phyloP scores from a whole-genome alignment of 73 alveolate species.

The Stentor coeruleus region DNA sequence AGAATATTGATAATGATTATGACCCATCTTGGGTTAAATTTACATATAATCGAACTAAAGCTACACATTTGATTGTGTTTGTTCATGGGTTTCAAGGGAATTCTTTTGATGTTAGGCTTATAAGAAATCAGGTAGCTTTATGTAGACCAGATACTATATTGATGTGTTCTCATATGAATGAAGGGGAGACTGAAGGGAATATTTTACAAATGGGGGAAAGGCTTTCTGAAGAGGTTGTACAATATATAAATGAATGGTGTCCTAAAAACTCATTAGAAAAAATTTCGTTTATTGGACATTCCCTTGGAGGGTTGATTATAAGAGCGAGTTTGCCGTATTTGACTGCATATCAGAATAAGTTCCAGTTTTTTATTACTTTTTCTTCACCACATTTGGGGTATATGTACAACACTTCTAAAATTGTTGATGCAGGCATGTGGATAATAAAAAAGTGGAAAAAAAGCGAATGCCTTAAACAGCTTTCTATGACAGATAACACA shows the following conservation, averaged over 20 bases:
- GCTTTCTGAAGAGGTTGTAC: conserved; percentile 84
- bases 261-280: conserved; percentile 79
- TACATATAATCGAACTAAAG: conserved; percentile 60
- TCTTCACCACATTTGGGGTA: conserved; percentile 98
- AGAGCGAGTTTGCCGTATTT: conserved; percentile 65
- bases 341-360: conserved; percentile 77
- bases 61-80: conserved; percentile 78
- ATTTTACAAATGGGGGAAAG: conserved; percentile 91
- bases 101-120: conserved; percentile 86
- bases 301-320: conserved; percentile 96
- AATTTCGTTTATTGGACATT: conserved; percentile 97
- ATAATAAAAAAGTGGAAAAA: conserved; percentile 93
- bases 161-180: conserved; percentile 80
- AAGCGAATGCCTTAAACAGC: conserved; percentile 78
- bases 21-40: conserved; percentile 79
- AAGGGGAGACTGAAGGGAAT: conserved; percentile 95
- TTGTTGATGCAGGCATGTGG: conserved; percentile 94
- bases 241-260: conserved; percentile 69
- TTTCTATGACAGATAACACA: conserved; percentile 86
- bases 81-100: conserved; percentile 98
- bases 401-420: conserved; percentile 57
- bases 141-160: conserved; percentile 91
- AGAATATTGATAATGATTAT: conserved; percentile 35
- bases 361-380: conserved; percentile 83
- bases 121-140: conserved; percentile 87